Evolutionary conservation across 2,329 filamentous ascomycete species (phyloP).

Genomic region (Periconia macrospinosa): DNA sequence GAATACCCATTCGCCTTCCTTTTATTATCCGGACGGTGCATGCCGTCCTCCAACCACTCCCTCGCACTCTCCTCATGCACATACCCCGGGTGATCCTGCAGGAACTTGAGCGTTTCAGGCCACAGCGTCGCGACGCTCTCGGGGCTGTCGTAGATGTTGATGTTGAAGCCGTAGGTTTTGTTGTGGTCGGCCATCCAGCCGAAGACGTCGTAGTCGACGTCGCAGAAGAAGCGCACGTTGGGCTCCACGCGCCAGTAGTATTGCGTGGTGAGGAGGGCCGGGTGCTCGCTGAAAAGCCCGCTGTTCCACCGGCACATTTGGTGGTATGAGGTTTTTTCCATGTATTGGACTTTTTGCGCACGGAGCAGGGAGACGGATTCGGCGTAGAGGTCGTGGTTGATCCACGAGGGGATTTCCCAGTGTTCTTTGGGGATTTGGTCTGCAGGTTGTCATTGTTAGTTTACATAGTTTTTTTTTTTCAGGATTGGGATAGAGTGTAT

Average conservation of each 20-base stretch:
- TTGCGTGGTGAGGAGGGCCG: constrained; percentile 75
- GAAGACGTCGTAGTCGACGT: constrained; percentile 98
- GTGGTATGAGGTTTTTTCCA: constrained; percentile 86
- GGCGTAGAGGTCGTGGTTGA: constrained; percentile 80
- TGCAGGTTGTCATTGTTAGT: constrained; percentile 39
- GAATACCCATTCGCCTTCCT: constrained; percentile 86
- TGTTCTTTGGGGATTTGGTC: constrained; percentile 92
- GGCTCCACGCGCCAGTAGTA: constrained; percentile 99
- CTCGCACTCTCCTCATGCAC: constrained; percentile 82
- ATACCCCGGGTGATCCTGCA: constrained; percentile 81
- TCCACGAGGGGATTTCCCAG: constrained; percentile 91
- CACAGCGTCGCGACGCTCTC: constrained; percentile 84
- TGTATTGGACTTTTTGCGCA: constrained; percentile 88
- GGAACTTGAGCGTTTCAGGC: constrained; percentile 93
- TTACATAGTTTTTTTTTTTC: neutral
- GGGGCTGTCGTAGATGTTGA: constrained; percentile 92
- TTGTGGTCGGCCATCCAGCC: constrained; percentile 97
- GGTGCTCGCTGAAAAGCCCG: constrained; percentile 96
- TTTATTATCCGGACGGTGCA: constrained; percentile 77
- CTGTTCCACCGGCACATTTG: constrained; percentile 99
- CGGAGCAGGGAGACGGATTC: constrained; percentile 83
- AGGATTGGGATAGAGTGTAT: neutral
- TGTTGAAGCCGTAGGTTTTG: constrained; percentile 98
- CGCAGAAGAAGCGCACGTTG: constrained; percentile 98
- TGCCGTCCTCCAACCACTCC: constrained; percentile 80